A percentile compares a stretch with the other conserved stretches of the same genome.
These are phyloP conservation scores for Neopestalotiopsis rosae DNA, from an alignment of 2,329 filamentous ascomycete genomes.

Conservation along the genomic window DNA sequence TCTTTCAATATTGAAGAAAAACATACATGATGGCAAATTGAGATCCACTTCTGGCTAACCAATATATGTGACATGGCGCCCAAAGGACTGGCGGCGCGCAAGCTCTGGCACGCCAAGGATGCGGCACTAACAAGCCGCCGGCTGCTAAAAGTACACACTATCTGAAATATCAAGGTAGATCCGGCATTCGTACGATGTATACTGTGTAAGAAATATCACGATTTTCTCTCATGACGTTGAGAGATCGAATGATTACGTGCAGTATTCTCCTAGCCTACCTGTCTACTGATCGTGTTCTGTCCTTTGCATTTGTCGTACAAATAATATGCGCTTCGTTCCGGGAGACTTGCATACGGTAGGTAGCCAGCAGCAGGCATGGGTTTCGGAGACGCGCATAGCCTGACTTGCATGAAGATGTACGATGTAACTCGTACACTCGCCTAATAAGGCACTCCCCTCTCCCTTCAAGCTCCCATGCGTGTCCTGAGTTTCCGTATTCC, in stretches of 20 bases:
- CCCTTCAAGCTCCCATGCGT: too few species aligned
- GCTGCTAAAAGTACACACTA: neutral
- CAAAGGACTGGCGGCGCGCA: neutral
- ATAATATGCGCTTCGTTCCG: constrained; percentile 1
- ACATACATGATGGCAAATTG: neutral
- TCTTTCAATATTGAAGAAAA: neutral
- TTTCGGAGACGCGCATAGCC: neutral
- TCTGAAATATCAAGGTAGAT: neutral
- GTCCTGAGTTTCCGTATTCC: too few species aligned
- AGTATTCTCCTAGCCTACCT: neutral
- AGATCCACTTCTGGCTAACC: constrained; percentile 4
- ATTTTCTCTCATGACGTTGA: neutral
- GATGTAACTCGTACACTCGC: neutral
- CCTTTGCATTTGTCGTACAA: neutral
- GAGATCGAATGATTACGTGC: neutral
- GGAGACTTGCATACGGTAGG: neutral
- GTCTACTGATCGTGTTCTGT: neutral
- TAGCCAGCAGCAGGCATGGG: neutral
- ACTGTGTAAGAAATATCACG: neutral
- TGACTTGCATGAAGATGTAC: constrained; percentile 4
- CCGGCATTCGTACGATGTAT: neutral
- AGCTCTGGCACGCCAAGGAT: neutral
- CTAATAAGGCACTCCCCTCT: too few species aligned
- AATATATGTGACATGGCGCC: neutral
- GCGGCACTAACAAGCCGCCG: neutral